Base-by-base conservation (phyloP, 495 filamentous ascomycete genomes). In the Chaetomium fimeti region DNA sequence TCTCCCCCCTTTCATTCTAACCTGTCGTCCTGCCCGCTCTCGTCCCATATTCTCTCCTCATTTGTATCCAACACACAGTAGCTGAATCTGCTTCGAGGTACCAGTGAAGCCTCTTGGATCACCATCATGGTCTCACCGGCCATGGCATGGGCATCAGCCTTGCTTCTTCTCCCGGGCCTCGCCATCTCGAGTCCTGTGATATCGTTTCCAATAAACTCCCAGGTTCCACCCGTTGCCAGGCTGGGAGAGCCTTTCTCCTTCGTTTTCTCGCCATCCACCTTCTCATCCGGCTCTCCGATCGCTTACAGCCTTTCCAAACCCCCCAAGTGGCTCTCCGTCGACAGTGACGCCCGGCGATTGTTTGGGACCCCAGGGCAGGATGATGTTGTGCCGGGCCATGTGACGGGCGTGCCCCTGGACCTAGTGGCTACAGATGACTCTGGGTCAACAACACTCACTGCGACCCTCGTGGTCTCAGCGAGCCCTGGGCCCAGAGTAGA, bases 191-290 rank as follows among this genome's bases (percentile, higher is more conserved):
- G 66, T 36, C 79, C 82, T 59, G 64, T 72, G 60, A 77, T 87
- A 56, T 83, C 83, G 42, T 88, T 91, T 57, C 89, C 89, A 0
- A 81, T 93, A 66, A 91, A 92, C 73, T 82, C 89, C 6, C 90
- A 94, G 70, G 81, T 92, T 13, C 90, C 90, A 43, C 88, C 88
- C 5, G 87, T 91, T 57, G 91, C 89, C 4, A 84, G 88, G 60
- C 79, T 88, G 7, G 82, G 81, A 11, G 66, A 88, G 65, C 77
- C 80, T 0, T 93, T 88, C 74, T 77, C 75, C 42, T 93, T 92
- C 75, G 77, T 80, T 43, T 89, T 93, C 72, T 86, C 89, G 5
- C 75, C 79, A 16, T 82, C 85, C 47, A 92, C 89, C 0, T 92
- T 93, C 72, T 72, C 79, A 38, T 85, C 85, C 1, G 70, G 75